Conservation (phyloP, 108 stramenopile species). For the Cyclotella baltica region DNA sequence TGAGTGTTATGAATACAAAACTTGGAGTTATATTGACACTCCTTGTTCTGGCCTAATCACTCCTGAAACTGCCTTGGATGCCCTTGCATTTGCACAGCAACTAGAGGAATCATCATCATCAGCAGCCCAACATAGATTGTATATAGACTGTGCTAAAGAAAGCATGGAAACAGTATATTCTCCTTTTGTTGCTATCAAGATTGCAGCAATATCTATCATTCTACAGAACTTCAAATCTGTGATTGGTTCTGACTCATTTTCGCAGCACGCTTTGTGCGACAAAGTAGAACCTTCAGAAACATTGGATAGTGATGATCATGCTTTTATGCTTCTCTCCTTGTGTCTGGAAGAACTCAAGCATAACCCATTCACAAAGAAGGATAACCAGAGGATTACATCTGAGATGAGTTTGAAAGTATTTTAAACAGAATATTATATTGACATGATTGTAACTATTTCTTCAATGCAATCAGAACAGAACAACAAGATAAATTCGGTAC, state of each 20-base stretch:
- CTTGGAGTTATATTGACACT: neutral
- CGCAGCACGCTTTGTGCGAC: neutral
- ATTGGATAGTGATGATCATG: slow-evolving; percentile 1
- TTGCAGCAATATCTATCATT: slow-evolving; percentile 15
- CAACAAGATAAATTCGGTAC: no score
- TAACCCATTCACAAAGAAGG: slow-evolving; percentile 2
- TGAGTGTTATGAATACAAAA: slow-evolving; percentile 14
- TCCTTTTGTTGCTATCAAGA: slow-evolving; percentile 24
- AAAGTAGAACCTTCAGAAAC: neutral
- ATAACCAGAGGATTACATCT: neutral
- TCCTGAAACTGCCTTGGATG: slow-evolving; percentile 40
- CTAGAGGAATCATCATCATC: slow-evolving; percentile 37
- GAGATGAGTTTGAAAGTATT: no score
- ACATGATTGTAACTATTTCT: no score
- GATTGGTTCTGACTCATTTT: slow-evolving; percentile 12
- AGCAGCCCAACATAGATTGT: slow-evolving; percentile 8
- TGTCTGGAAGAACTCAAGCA: slow-evolving; percentile 30
- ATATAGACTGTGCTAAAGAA: slow-evolving; percentile 2
- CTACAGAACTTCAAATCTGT: slow-evolving; percentile 26
- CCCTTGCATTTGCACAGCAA: slow-evolving; percentile 38
- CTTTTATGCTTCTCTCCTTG: slow-evolving; percentile 12
- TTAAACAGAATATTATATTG: no score
- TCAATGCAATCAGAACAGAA: no score
- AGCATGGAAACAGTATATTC: neutral
- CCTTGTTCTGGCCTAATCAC: slow-evolving; percentile 25